Percentiles rank a stretch among this genome's conserved stretches.
phyloP scores from a whole-genome alignment of 306 rosid genomes.

The Rosa rugosa region DNA sequence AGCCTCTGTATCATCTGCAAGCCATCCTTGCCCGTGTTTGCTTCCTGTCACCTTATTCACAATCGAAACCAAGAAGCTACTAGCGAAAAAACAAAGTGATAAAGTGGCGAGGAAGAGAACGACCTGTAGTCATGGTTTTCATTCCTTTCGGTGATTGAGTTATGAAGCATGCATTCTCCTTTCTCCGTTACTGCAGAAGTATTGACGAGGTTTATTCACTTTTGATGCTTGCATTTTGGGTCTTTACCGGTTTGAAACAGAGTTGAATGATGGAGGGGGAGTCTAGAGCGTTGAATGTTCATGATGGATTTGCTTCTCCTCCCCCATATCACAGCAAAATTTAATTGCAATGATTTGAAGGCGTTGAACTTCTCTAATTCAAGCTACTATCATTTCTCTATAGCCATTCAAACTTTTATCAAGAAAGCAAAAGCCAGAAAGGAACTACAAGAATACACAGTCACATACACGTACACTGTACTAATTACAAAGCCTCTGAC shows the following conservation, averaged over 20 bases:
- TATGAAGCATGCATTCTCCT: constrained; percentile 46
- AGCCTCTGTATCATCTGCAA: constrained; percentile 49
- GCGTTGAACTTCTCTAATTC: background rate
- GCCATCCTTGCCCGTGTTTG: no score
- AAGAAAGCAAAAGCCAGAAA: background rate
- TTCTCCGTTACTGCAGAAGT: no score
- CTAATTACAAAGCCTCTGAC: no score
- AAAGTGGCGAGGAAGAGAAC: constrained; percentile 62
- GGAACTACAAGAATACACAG: background rate
- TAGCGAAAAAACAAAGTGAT: constrained; percentile 76
- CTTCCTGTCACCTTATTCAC: constrained; percentile 56
- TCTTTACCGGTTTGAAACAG: no score
- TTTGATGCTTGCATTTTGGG: no score
- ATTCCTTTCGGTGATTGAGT: constrained; percentile 84
- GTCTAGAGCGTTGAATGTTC: no score
- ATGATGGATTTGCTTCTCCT: no score
- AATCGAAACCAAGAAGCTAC: constrained; percentile 72
- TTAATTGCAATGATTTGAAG: background rate
- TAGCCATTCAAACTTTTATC: background rate
- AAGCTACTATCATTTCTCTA: background rate
- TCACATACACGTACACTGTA: no score
- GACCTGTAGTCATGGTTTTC: constrained; percentile 94
- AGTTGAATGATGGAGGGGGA: no score
- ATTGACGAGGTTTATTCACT: no score
- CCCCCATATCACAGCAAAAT: background rate